Conservation (phyloP, 768 basidiomycete species). For the Coprinopsis strossmayeri region DNA sequence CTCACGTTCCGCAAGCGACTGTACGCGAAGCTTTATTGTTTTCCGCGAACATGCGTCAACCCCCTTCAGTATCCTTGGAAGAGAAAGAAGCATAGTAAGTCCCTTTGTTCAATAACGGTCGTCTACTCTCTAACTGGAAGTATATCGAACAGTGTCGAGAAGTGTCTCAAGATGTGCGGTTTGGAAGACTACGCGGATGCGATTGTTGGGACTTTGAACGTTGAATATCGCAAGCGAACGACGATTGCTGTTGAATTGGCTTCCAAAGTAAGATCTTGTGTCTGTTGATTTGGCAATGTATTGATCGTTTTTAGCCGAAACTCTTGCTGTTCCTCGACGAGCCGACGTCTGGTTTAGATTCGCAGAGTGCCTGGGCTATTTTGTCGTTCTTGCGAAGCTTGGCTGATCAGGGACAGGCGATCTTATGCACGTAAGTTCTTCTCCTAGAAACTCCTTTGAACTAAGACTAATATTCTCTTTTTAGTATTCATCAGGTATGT, state of each 20-base stretch:
- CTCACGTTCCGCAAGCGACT: conserved; percentile 66
- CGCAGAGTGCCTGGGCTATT: conserved; percentile 84
- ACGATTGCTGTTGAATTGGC: conserved; percentile 88
- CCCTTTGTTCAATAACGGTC: not conserved
- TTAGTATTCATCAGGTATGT: conserved; percentile 36
- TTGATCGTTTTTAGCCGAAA: conserved; percentile 38
- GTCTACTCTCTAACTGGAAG: not conserved
- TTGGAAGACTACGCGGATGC: conserved; percentile 57
- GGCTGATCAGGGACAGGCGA: conserved; percentile 79
- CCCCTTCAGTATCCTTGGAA: conserved; percentile 48
- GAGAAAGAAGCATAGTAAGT: conserved; percentile 80
- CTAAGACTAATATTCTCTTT: not conserved
- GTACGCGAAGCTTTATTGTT: conserved; percentile 80
- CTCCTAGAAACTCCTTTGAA: not conserved
- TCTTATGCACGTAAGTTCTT: conserved; percentile 69
- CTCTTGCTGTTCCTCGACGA: conserved; percentile 85
- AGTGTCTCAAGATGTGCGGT: conserved; percentile 57
- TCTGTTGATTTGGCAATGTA: not conserved
- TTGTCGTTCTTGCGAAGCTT: conserved; percentile 69
- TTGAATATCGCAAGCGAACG: conserved; percentile 74
- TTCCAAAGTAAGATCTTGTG: conserved; percentile 39
- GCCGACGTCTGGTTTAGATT: conserved; percentile 85
- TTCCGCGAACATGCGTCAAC: conserved; percentile 79
- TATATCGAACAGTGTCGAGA: conserved; percentile 28
- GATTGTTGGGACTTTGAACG: conserved; percentile 55